These are phyloP conservation scores for Lentinula boryana DNA, from an alignment of 768 basidiomycete genomes.

Conservation along the genomic window DNA sequence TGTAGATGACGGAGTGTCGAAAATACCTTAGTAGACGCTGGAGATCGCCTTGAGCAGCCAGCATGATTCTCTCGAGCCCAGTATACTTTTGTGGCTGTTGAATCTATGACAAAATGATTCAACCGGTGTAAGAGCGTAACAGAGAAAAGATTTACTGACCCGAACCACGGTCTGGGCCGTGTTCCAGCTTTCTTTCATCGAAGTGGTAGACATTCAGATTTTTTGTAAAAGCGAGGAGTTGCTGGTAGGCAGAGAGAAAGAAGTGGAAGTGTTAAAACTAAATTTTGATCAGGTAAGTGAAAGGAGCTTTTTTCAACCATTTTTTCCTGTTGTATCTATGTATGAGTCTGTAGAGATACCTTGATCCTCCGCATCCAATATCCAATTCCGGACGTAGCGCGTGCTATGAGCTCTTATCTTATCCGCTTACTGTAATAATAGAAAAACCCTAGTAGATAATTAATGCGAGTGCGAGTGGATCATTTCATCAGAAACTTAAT, in stretches of 20 bases:
- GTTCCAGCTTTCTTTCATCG: conserved; percentile 2
- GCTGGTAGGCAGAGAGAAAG: not conserved
- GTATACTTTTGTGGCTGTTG: conserved; percentile 18
- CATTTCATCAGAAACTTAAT: not conserved
- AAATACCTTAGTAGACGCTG: conserved; percentile 62
- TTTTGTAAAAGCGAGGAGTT: not conserved
- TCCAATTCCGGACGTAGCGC: not conserved
- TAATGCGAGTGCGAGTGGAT: not conserved
- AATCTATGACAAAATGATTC: not conserved
- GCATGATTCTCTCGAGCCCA: conserved; percentile 63
- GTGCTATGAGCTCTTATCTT: not conserved
- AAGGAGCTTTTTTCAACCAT: not conserved
- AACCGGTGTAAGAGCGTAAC: not conserved
- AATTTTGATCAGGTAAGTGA: not conserved
- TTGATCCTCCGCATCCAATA: not conserved
- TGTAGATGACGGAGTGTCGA: not conserved
- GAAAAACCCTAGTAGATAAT: not conserved
- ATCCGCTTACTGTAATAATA: not conserved
- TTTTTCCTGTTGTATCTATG: not conserved
- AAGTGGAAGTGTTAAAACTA: not conserved
- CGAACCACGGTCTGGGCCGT: not conserved
- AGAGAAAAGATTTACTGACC: not conserved
- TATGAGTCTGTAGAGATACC: too few relatives aligned
- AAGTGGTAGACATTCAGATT: not conserved
- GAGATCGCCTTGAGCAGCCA: conserved; percentile 65